These are phyloP conservation scores for Lodderomyces margitis DNA, from an alignment of 1,139 yeast species.

Conservation along the genomic window DNA sequence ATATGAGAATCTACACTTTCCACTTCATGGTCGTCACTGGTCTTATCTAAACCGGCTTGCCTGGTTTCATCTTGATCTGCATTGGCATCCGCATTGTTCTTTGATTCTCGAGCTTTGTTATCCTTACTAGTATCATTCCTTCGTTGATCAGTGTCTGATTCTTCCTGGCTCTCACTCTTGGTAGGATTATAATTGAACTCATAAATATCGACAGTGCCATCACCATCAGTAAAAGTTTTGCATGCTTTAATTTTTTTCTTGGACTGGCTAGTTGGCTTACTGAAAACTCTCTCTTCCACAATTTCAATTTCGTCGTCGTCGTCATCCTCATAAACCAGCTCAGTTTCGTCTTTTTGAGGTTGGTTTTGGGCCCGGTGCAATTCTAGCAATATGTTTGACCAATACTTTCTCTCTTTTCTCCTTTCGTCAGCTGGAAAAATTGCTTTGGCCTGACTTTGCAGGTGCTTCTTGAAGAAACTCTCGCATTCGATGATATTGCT, in stretches of 20 bases:
- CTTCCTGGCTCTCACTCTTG: too few relatives aligned
- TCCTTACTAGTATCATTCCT: too few relatives aligned
- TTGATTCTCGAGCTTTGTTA: too few relatives aligned
- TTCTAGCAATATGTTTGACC: slow-evolving; percentile 26
- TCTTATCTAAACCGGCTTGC: too few relatives aligned
- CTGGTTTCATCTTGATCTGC: too few relatives aligned
- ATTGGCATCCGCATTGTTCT: too few relatives aligned
- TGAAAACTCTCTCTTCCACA: neutral
- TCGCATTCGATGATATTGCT: slow-evolving; percentile 50
- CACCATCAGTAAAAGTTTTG: neutral
- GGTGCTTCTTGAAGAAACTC: slow-evolving; percentile 43
- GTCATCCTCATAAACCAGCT: slow-evolving; percentile 1
- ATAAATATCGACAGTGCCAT: too few relatives aligned
- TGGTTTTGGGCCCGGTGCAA: slow-evolving; percentile 23
- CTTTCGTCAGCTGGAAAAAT: slow-evolving; percentile 35
- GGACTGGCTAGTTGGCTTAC: neutral
- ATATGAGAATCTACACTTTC: neutral
- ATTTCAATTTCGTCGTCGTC: slow-evolving; percentile 24
- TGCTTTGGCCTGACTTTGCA: slow-evolving; percentile 9
- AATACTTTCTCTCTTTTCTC: slow-evolving; percentile 28
- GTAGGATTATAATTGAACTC: too few relatives aligned
- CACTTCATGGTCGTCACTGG: too few relatives aligned
- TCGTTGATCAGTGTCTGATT: too few relatives aligned
- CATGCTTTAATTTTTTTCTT: neutral
- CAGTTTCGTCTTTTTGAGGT: neutral